Evolutionary conservation across 169 alveolate species (phyloP).

Genomic region (Plasmodium chabaudi): DNA sequence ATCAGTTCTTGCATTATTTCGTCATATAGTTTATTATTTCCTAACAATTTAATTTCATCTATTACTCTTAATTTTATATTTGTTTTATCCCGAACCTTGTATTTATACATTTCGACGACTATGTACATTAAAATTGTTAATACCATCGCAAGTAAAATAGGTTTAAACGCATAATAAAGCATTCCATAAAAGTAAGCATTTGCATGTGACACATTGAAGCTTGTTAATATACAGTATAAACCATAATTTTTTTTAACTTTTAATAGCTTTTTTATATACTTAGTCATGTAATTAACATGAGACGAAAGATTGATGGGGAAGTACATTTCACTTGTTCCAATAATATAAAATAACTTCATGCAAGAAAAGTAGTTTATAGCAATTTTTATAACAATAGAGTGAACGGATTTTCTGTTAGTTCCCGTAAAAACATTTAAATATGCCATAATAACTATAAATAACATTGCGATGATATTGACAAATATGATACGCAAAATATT

Average conservation of each 20-base stretch:
- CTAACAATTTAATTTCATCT: conserved; percentile 77
- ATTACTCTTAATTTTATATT: conserved; percentile 75
- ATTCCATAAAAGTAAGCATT: conserved; percentile 87
- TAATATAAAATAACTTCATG: conserved; percentile 77
- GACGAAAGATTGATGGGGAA: conserved; percentile 77
- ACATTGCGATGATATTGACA: conserved; percentile 58
- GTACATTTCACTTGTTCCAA: conserved; percentile 66
- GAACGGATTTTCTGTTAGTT: conserved; percentile 80
- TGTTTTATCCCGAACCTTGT: conserved; percentile 73
- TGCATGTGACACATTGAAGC: conserved; percentile 79
- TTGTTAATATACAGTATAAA: conserved; percentile 83
- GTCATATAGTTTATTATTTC: conserved; percentile 66
- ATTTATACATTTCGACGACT: conserved; percentile 55
- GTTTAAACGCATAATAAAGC: conserved; percentile 83
- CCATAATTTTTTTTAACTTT: conserved; percentile 60
- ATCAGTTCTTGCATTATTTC: conserved; percentile 81
- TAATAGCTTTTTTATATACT: conserved; percentile 29
- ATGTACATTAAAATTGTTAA: conserved; percentile 84
- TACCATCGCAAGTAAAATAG: conserved; percentile 80
- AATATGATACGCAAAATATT: conserved; percentile 68
- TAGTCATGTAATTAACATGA: conserved; percentile 30
- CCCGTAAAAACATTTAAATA: conserved; percentile 84
- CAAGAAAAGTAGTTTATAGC: conserved; percentile 82
- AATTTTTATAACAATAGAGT: conserved; percentile 80
- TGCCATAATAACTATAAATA: conserved; percentile 82